These are phyloP conservation scores for Nakazawaea pomicola DNA, from an alignment of 805 yeast species.

Conservation along the genomic window DNA sequence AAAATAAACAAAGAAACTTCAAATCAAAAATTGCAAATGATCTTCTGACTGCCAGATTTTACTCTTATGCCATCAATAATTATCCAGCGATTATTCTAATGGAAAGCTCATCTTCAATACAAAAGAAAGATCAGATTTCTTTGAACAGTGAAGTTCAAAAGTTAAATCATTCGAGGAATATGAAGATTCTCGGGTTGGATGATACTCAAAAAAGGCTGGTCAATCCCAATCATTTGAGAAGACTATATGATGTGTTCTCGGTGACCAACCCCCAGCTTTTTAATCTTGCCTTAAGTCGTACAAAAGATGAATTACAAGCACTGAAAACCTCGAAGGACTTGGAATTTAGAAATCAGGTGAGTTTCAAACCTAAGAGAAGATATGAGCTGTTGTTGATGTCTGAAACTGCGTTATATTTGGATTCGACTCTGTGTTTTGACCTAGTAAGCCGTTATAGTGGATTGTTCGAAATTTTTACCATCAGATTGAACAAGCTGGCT, in stretches of 20 bases:
- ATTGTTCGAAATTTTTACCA: not conserved
- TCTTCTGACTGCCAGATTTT: not conserved
- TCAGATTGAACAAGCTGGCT: not conserved
- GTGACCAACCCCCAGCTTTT: not conserved
- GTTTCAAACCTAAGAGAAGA: not conserved
- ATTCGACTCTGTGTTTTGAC: not conserved
- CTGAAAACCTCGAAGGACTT: not conserved
- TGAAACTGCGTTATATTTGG: not conserved
- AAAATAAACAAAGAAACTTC: too few species aligned
- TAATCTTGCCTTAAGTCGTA: not conserved
- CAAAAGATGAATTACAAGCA: not conserved
- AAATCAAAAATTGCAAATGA: not conserved
- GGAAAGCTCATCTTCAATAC: not conserved
- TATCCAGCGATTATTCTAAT: not conserved
- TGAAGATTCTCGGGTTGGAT: not conserved
- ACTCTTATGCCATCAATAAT: not conserved
- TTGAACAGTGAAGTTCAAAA: not conserved
- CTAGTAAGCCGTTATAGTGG: not conserved
- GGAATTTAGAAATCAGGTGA: not conserved
- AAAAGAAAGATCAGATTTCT: not conserved
- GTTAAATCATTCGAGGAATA: conserved; percentile 1
- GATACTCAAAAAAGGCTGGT: not conserved
- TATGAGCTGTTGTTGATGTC: not conserved
- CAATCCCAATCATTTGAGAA: conserved; percentile 8
- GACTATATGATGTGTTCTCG: not conserved